phyloP scores from a whole-genome alignment of 2,329 filamentous ascomycete species.

The Pezicula radicicola region DNA sequence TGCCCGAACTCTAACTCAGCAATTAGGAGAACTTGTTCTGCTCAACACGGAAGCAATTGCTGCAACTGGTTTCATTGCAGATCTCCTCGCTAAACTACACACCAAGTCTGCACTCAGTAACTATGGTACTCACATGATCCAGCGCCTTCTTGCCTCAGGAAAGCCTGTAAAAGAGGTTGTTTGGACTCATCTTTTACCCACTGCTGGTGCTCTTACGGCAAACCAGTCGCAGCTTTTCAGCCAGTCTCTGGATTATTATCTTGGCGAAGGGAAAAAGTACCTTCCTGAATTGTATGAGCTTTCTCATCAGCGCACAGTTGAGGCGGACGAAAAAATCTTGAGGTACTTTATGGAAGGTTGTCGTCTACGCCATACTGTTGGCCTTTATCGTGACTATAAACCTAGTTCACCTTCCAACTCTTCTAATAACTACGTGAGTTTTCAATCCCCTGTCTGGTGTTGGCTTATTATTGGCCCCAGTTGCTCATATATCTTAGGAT shows the following conservation, averaged over 20 bases:
- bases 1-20: conserved; percentile 51
- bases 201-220: conserved; percentile 63
- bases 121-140: conserved; percentile 65
- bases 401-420: neutral
- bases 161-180: conserved; percentile 63
- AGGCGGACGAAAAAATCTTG: conserved; percentile 60
- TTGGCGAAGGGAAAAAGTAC: conserved; percentile 54
- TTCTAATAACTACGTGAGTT: too few species aligned
- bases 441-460: too few species aligned
- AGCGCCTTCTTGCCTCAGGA: conserved; percentile 61
- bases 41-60: conserved; percentile 58
- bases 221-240: conserved; percentile 72
- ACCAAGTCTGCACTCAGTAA: conserved; percentile 51
- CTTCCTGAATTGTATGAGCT: conserved; percentile 58
- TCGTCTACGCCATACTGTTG: conserved; percentile 61
- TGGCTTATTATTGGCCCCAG: neutral
- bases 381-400: conserved; percentile 47
- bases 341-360: conserved; percentile 69
- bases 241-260: conserved; percentile 70
- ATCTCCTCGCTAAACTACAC: conserved; percentile 41
- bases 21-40: conserved; percentile 61
- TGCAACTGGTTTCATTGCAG: conserved; percentile 51
- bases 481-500: conserved; percentile 40
- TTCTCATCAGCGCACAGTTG: conserved; percentile 50
- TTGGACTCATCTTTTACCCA: conserved; percentile 41